A percentile compares a stretch with the other conserved stretches of the same genome.
phyloP scores from a whole-genome alignment of 345 rosid genomes.

The rapeseed (Brassica napus) region Da-Ae NC_063448.1:47812501-47813000 shows the following conservation, averaged over 20 bases:
- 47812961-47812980: conserved; percentile 55
- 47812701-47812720: conserved; percentile 12
- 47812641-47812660: conserved; percentile 20
- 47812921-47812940: conserved; percentile 55
- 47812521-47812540: conserved; percentile 86
- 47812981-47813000: conserved; percentile 82
- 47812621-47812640: conserved; percentile 82
- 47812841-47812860: conserved; percentile 73
- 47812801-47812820: conserved; percentile 90
- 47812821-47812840: conserved; percentile 71
- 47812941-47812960: conserved; percentile 65
- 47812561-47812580: conserved; percentile 84
- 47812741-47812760: conserved; percentile 92
- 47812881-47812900: conserved; percentile 48
- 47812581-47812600: conserved; percentile 94
- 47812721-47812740: conserved; percentile 61
- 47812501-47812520: conserved; percentile 40
- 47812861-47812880: conserved; percentile 77
- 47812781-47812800: conserved; percentile 78
- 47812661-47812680: neutral
- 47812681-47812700: neutral
- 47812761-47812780: conserved; percentile 86
- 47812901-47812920: conserved; percentile 41
- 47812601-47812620: conserved; percentile 97
- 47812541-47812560: conserved; percentile 86